Base-by-base conservation (phyloP, 495 filamentous ascomycete genomes). In the Podospora bellae-mahoneyi region DNA sequence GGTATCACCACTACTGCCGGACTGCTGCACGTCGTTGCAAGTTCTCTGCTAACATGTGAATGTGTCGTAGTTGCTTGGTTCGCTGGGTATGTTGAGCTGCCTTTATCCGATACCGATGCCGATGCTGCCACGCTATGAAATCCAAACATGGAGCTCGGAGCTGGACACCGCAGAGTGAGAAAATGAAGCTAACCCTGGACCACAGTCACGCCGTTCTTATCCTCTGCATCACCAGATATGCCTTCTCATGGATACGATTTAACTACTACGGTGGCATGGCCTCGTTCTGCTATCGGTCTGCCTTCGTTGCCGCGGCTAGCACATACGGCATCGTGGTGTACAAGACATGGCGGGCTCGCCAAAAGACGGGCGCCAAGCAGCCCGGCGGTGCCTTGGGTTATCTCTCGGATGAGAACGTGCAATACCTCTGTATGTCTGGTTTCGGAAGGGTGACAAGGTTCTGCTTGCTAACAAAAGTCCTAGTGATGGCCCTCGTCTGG, bases 281-380 rank as follows among this genome's bases (percentile, higher is more conserved):
- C 32, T 82, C 84, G 64, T 87, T 96, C 76, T 88, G 89, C 67
- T 99, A 99, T 78, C 93, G 96, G 71, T 84, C 90, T 44, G 91
- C 93, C 55, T 99, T 98, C 78, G 65, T 97, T 65, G 87, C 92
- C 7, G 95, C 95, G 0, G 92, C 93, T 15, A 87, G 86, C 30
- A 98, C 95, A 3, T 99, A 99, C 80, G 95, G 96, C 70, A 97
- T 99, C 68, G 95, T 99, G 20, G 96, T 98, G n/a, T 98, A 96
- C 85, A 99, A 99, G 86, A 92, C 92, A 63, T 94, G 91, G 81
- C 88, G 94, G 66, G 91, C 95, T 68, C 88, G 92, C 66, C 84
- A 90, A 68, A 87, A 88, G 78, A 81, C 86, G 61, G 89, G 88
- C 61, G 84, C 82, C 65, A 84, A 82, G 75, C 81, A 82, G 69